Base-by-base conservation (phyloP, 2,329 filamentous ascomycete species). In the Paracorniculantispora psalliotae region DNA sequence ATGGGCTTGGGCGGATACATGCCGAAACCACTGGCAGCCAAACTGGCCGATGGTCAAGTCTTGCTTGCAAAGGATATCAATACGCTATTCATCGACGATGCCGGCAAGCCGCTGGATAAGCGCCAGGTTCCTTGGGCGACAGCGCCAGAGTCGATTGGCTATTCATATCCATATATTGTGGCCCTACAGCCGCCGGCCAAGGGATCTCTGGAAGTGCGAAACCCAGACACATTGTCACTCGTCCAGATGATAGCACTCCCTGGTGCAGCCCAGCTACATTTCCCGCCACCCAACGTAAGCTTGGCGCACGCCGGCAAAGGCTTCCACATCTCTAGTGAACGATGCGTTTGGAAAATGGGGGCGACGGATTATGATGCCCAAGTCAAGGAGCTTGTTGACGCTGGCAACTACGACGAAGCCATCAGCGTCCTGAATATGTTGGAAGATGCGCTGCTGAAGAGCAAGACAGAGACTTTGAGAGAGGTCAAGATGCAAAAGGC, bases 11-110 rank as follows among this genome's bases (percentile, higher is more conserved):
- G 91, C 52, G 90, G 91, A 44, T 94, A 92, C 77, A 91, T 93
- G 59, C 93, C 94, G 1, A 96, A 91, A 68, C 96, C 94, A 7
- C 80, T 99, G 66, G 91, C 91, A 6, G 88, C 92, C 6, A 88
- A 88, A 65, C 80, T 99, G 13, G 84, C 85, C 2, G 90, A 96
- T 63, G 90, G 90, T 4, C 85, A 97, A 73, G 84, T 97, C 70
- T 76, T 99, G 60, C 80, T 99, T n/a, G 91, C 93, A n/a, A 96
- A 96, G 72, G 94, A 99, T 66, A 91, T 97, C 67, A 96, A 97
- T 71, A 96, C 92, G 1, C 77, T 97, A 55, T 99, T 99, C 71
- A 89, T 96, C 64, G 88, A 94, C 60, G 84, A 88, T 12, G 82
- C 91, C 30, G 94, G 92, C 4, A 92, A 91, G 65, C 82, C 92